Conservation (phyloP, 1,139 yeast genomes). For the Geotrichum carabidarum region DNA sequence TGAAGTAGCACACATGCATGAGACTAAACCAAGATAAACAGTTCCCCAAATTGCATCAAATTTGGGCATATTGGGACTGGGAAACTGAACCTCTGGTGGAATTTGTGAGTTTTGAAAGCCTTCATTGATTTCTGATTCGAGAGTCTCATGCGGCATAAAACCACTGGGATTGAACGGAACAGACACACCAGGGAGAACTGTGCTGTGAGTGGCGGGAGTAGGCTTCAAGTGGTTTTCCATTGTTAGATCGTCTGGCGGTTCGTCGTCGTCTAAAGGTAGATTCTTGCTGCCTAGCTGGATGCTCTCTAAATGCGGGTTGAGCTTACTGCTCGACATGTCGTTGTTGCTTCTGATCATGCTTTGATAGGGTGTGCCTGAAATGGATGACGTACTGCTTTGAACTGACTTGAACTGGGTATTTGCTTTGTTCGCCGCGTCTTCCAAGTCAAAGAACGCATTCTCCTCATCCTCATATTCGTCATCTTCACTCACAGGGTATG, state of each 20-base stretch:
- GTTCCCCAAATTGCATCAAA: constrained; percentile 35
- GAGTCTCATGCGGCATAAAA: constrained; percentile 20
- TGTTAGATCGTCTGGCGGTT: constrained; percentile 30
- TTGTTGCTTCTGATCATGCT: neutral
- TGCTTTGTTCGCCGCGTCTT: constrained; percentile 14
- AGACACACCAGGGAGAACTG: constrained; percentile 12
- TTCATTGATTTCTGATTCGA: constrained; percentile 6
- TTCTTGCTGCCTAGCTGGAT: constrained; percentile 13
- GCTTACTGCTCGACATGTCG: neutral
- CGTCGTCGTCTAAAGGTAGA: constrained; percentile 21
- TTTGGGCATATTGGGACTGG: constrained; percentile 17
- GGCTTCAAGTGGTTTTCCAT: constrained; percentile 19
- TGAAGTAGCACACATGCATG: constrained; percentile 37
- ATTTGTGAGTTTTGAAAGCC: constrained; percentile 7
- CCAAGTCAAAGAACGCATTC: constrained; percentile 14
- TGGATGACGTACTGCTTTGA: constrained; percentile 12
- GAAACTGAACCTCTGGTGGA: constrained; percentile 11
- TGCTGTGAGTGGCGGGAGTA: neutral
- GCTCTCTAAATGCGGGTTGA: constrained; percentile 12
- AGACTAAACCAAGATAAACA: constrained; percentile 31
- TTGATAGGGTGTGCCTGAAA: constrained; percentile 6
- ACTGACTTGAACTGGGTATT: constrained; percentile 4
- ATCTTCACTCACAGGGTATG: constrained; percentile 14
- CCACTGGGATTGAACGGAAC: constrained; percentile 27
- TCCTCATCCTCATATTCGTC: constrained; percentile 18